Evolutionary conservation across 257 asterid genomes (phyloP).

Genomic region (Nicotiana knightiana): DNA sequence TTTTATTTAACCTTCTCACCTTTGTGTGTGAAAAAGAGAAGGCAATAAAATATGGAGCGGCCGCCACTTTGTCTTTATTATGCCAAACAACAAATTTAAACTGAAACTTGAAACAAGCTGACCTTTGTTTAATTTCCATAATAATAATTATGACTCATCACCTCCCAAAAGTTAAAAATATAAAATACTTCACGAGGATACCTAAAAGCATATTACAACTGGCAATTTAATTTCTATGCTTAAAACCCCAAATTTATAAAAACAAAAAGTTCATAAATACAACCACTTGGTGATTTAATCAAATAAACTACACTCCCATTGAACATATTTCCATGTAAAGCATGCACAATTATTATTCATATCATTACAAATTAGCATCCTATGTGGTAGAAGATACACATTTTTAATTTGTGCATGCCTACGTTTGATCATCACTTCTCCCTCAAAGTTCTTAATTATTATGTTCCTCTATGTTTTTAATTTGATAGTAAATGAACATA

Average conservation of each 20-base stretch:
- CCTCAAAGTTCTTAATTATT: too few species aligned
- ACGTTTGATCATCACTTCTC: too few species aligned
- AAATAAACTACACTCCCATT: not conserved
- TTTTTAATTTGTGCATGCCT: too few species aligned
- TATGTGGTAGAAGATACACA: not conserved
- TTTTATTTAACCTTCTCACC: not conserved
- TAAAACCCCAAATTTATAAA: not conserved
- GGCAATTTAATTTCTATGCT: not conserved
- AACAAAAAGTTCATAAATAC: not conserved
- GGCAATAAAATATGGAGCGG: conserved; percentile 1
- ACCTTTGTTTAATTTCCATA: not conserved
- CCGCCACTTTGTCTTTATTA: not conserved
- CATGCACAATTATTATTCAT: not conserved
- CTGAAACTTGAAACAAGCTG: conserved; percentile 2
- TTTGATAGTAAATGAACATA: too few species aligned
- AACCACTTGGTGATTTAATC: not conserved
- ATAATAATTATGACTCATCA: not conserved
- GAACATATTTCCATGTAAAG: not conserved
- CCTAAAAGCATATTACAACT: conserved; percentile 4
- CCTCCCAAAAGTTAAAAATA: not conserved
- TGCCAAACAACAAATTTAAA: conserved; percentile 3
- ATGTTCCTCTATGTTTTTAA: too few species aligned
- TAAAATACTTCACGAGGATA: not conserved
- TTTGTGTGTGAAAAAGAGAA: not conserved
- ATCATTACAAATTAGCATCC: not conserved